A percentile compares a stretch with the other conserved stretches of the same genome.
phyloP scores from a whole-genome alignment of 192 early-diverging fungal genomes.

The Coemansia sp. region DNA sequence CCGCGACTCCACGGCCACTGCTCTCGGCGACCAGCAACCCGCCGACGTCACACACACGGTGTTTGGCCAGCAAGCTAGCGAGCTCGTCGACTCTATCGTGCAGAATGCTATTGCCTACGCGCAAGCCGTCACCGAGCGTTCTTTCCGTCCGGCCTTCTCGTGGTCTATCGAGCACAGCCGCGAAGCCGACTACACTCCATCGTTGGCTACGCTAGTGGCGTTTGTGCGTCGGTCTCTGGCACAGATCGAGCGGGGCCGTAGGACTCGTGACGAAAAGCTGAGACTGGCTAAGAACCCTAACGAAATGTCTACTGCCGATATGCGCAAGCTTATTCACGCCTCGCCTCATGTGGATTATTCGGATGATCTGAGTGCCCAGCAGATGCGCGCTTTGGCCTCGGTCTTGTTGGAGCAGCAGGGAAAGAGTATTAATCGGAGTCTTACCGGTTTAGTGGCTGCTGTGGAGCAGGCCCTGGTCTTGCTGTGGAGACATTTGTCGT shows the following conservation, averaged over 20 bases:
- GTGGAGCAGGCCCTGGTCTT: constrained; percentile 65
- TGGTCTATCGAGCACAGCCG: constrained; percentile 56
- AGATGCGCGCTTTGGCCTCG: constrained; percentile 52
- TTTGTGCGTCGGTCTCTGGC: constrained; percentile 42
- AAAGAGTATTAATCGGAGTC: constrained; percentile 45
- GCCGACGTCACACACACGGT: constrained; percentile 33
- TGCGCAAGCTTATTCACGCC: constrained; percentile 39
- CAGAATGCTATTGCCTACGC: constrained; percentile 50
- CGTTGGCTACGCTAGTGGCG: constrained; percentile 43
- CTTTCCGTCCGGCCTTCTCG: constrained; percentile 49
- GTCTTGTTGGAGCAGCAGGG: constrained; percentile 42
- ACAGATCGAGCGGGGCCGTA: constrained; percentile 38
- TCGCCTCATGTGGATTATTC: constrained; percentile 34
- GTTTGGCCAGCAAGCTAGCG: constrained; percentile 50
- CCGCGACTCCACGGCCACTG: constrained; percentile 7
- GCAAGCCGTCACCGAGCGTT: constrained; percentile 48
- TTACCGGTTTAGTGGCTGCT: constrained; percentile 51
- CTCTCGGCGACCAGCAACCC: constrained; percentile 8
- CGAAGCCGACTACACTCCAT: constrained; percentile 55
- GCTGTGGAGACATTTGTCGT: constrained; percentile 75
- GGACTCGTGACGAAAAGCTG: constrained; percentile 39
- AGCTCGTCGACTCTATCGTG: constrained; percentile 45
- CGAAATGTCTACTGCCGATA: constrained; percentile 46
- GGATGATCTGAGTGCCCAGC: constrained; percentile 37
- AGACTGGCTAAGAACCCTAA: constrained; percentile 30